phyloP scores from a whole-genome alignment of 352 stramenopile species.

The Phytophthora vignae region DNA sequence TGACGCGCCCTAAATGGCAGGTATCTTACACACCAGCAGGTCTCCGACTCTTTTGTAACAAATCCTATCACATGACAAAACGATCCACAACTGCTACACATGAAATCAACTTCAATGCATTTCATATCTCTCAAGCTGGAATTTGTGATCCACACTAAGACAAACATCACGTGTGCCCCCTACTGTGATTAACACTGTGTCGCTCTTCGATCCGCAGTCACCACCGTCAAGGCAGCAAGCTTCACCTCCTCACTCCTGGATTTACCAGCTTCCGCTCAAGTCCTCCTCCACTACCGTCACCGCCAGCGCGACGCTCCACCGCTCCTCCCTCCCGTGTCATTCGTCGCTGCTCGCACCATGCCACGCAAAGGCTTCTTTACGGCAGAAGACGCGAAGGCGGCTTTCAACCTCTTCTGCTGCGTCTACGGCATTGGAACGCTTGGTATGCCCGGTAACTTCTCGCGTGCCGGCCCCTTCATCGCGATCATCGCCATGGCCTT shows the following conservation, averaged over 20 bases:
- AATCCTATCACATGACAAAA: no score
- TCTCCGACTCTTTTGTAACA: background rate
- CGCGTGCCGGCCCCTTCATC: slow-evolving; percentile 46
- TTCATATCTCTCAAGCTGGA: background rate
- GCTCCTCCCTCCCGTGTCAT: background rate
- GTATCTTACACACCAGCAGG: slow-evolving; percentile 1
- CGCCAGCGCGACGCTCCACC: background rate
- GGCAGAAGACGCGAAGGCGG: slow-evolving; percentile 45
- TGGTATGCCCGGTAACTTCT: slow-evolving; percentile 62
- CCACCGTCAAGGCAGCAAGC: background rate
- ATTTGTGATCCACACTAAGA: no score
- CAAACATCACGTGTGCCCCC: background rate
- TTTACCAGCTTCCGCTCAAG: slow-evolving; percentile 33
- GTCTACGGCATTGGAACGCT: slow-evolving; percentile 67
- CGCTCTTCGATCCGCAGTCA: background rate
- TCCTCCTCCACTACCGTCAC: slow-evolving; percentile 1
- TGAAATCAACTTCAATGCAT: background rate
- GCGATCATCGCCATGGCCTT: slow-evolving; percentile 52
- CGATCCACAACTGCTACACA: no score
- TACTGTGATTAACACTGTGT: background rate
- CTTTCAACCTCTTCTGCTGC: slow-evolving; percentile 56
- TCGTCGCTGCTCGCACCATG: background rate
- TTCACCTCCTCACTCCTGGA: slow-evolving; percentile 4
- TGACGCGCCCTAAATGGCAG: background rate
- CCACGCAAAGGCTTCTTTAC: slow-evolving; percentile 29